Evolutionary conservation across 495 filamentous ascomycete species (phyloP).

Genomic region (Annulohypoxylon maeteangense): DNA sequence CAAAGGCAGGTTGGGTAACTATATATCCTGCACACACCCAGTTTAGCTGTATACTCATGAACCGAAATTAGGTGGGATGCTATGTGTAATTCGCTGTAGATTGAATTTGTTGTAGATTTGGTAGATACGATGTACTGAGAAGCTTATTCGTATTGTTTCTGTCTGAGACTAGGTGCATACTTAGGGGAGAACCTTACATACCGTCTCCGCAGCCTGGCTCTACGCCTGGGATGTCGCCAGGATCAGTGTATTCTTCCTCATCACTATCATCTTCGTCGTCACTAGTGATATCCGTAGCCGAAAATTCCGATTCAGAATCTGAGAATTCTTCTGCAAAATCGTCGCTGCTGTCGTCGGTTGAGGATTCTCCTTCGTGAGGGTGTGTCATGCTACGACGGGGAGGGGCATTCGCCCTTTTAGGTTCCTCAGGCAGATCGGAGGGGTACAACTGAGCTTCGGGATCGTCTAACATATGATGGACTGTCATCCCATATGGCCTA

Average conservation of each 20-base stretch:
- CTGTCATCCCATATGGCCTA: slow-evolving; percentile 88
- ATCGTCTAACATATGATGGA: slow-evolving; percentile 93
- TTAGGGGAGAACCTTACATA: slow-evolving; percentile 40
- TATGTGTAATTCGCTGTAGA: background rate
- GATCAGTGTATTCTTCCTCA: slow-evolving; percentile 62
- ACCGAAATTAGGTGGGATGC: background rate
- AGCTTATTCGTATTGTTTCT: slow-evolving; percentile 7
- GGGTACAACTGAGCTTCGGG: slow-evolving; percentile 65
- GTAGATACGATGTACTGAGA: background rate
- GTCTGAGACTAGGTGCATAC: slow-evolving; percentile 13
- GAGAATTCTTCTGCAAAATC: slow-evolving; percentile 62
- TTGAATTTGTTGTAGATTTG: background rate
- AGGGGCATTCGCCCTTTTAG: slow-evolving; percentile 42
- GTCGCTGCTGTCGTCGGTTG: slow-evolving; percentile 52
- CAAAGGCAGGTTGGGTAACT: slow-evolving; percentile 87
- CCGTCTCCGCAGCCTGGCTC: slow-evolving; percentile 76
- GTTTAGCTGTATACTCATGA: slow-evolving; percentile 27
- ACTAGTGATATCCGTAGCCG: slow-evolving; percentile 59
- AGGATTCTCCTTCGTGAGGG: slow-evolving; percentile 47
- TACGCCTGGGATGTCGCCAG: slow-evolving; percentile 87
- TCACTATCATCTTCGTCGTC: slow-evolving; percentile 54
- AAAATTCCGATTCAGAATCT: slow-evolving; percentile 65
- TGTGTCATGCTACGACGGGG: slow-evolving; percentile 48
- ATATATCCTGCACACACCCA: slow-evolving; percentile 56
- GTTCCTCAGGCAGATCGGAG: slow-evolving; percentile 43